phyloP scores from a whole-genome alignment of 495 filamentous ascomycete species.

The Hypoxylon fuscum region DNA sequence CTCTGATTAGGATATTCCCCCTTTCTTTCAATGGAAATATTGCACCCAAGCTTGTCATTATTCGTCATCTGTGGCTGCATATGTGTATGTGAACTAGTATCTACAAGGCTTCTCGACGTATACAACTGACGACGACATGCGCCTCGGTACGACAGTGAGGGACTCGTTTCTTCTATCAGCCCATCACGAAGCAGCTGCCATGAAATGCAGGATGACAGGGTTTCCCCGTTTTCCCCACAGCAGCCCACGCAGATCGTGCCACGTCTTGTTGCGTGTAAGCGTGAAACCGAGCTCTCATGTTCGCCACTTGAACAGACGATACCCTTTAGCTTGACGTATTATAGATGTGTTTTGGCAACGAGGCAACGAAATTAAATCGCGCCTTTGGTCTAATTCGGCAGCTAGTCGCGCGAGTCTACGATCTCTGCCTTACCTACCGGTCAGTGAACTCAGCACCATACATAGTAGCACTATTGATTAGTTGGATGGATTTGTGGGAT shows the following conservation, averaged over 20 bases:
- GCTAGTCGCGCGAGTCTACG: slow-evolving; percentile 16
- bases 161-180: neutral
- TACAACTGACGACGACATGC: neutral
- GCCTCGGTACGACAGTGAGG: neutral
- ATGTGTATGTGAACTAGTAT: slow-evolving; percentile 4
- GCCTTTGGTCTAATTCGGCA: slow-evolving; percentile 9
- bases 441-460: too few species aligned
- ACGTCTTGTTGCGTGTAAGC: neutral
- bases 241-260: slow-evolving; percentile 2
- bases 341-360: neutral
- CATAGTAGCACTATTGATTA: too few species aligned
- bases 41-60: slow-evolving; percentile 4
- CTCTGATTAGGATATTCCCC: slow-evolving; percentile 16
- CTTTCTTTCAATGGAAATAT: slow-evolving; percentile 19
- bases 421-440: too few species aligned
- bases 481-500: slow-evolving; percentile 20
- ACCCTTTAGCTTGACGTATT: too few species aligned
- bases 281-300: neutral
- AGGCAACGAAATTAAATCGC: neutral
- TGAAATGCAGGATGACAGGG: neutral
- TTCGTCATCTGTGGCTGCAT: slow-evolving; percentile 11
- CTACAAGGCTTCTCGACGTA: neutral
- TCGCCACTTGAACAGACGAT: too few species aligned
- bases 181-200: neutral
- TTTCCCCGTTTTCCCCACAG: slow-evolving; percentile 2